Percentiles rank a stretch among this genome's conserved stretches.
Conservation (phyloP, 306 rosid species). For the Albizia julibrissin region DNA sequence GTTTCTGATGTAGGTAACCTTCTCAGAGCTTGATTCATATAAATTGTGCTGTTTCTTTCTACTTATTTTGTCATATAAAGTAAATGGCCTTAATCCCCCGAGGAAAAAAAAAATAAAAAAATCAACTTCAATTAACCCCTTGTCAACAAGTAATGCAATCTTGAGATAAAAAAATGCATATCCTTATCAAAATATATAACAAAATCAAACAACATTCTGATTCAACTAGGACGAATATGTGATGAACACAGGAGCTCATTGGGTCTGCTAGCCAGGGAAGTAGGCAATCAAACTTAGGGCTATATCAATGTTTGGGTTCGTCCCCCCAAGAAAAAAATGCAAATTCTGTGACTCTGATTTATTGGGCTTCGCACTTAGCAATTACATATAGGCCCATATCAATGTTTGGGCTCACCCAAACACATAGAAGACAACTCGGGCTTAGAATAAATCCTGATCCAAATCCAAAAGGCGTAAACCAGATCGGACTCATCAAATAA, state of each 20-base stretch:
- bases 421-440: not conserved
- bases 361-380: not conserved
- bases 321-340: too few relatives aligned
- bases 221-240: not conserved
- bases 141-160: not conserved
- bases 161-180: not conserved
- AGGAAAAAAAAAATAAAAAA: too few relatives aligned
- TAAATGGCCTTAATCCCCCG: too few relatives aligned
- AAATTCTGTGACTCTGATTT: too few relatives aligned
- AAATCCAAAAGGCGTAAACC: not conserved
- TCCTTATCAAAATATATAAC: too few relatives aligned
- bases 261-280: not conserved
- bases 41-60: too few relatives aligned
- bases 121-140: not conserved
- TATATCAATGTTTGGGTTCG: not conserved
- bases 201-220: not conserved
- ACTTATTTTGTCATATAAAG: too few relatives aligned
- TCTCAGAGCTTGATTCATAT: too few relatives aligned
- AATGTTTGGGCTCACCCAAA: not conserved
- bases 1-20: too few relatives aligned
- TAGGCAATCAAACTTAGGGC: not conserved
- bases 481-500: not conserved
- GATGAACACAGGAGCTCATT: not conserved
- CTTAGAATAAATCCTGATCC: not conserved
- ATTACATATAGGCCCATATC: not conserved